phyloP scores from a whole-genome alignment of 805 yeast genomes.

The Starmerella sirachaensis region DNA sequence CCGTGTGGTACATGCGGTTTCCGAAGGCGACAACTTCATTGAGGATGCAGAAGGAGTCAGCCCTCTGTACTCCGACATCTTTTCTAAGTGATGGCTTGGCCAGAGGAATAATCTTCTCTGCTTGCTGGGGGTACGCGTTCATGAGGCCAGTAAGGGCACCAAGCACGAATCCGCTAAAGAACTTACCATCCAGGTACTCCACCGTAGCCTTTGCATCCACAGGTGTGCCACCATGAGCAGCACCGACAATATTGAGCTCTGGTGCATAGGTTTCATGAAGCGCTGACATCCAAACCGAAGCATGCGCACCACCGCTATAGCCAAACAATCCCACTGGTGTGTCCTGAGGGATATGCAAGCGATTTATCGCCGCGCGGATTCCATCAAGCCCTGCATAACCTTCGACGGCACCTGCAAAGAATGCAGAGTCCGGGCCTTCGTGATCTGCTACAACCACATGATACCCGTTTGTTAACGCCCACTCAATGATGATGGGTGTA shows the following conservation, averaged over 20 bases:
- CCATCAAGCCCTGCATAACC: slow-evolving; percentile 25
- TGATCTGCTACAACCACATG: slow-evolving; percentile 23
- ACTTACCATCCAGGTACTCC: slow-evolving; percentile 8
- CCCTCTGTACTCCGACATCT: neutral
- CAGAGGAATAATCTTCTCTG: slow-evolving; percentile 4
- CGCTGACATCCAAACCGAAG: slow-evolving; percentile 26
- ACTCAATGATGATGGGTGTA: slow-evolving; percentile 8
- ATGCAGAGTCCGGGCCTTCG: slow-evolving; percentile 25
- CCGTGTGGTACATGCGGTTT: slow-evolving; percentile 2
- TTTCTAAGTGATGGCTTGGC: slow-evolving; percentile 6
- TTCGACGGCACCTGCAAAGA: slow-evolving; percentile 23
- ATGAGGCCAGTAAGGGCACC: slow-evolving; percentile 22
- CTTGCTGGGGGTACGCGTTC: slow-evolving; percentile 17
- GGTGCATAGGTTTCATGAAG: slow-evolving; percentile 24
- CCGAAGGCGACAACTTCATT: neutral
- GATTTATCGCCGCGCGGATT: slow-evolving; percentile 17
- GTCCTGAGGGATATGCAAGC: neutral
- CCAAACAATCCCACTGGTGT: slow-evolving; percentile 9
- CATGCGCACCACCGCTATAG: slow-evolving; percentile 17
- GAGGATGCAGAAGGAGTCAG: neutral
- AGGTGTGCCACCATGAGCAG: slow-evolving; percentile 17
- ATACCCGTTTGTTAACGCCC: slow-evolving; percentile 15
- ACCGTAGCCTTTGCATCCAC: slow-evolving; percentile 18
- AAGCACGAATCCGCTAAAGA: slow-evolving; percentile 21
- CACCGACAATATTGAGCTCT: slow-evolving; percentile 23